Evolutionary conservation across 345 rosid species (phyloP).

Genomic region (Adansonia digitata): DNA sequence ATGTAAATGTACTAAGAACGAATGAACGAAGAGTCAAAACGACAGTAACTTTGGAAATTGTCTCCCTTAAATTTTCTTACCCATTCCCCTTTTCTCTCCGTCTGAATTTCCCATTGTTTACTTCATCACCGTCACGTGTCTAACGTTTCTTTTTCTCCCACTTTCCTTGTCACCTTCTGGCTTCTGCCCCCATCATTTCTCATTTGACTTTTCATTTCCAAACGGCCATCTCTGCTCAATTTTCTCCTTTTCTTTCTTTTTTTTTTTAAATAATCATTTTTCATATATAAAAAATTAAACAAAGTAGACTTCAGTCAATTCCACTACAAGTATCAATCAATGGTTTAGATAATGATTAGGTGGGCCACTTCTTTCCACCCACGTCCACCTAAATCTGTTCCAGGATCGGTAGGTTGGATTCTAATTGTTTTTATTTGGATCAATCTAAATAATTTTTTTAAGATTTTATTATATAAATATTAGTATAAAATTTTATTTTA

Average conservation of each 20-base stretch:
- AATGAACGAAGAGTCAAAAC: neutral
- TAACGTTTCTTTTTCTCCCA: neutral
- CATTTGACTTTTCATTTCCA: neutral
- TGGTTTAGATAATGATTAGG: neutral
- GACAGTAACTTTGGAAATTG: neutral
- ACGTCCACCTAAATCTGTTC: neutral
- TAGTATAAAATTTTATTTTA: no score
- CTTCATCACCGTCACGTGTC: conserved; percentile 5
- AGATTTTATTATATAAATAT: no score
- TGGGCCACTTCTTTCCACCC: neutral
- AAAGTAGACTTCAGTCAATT: neutral
- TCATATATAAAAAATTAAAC: neutral
- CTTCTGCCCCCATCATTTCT: neutral
- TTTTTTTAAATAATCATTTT: neutral
- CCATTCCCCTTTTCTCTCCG: neutral
- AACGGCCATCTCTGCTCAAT: neutral
- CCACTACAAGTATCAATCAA: neutral
- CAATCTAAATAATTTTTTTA: no score
- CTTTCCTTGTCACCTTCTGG: neutral
- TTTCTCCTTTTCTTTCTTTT: neutral
- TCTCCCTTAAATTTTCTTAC: neutral
- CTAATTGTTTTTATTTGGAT: neutral
- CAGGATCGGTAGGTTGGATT: neutral
- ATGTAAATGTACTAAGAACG: no score
- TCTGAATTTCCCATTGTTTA: conserved; percentile 4